Evolutionary conservation across 73 alveolate genomes (phyloP).

Genomic region (Paramecium octaurelia): DNA sequence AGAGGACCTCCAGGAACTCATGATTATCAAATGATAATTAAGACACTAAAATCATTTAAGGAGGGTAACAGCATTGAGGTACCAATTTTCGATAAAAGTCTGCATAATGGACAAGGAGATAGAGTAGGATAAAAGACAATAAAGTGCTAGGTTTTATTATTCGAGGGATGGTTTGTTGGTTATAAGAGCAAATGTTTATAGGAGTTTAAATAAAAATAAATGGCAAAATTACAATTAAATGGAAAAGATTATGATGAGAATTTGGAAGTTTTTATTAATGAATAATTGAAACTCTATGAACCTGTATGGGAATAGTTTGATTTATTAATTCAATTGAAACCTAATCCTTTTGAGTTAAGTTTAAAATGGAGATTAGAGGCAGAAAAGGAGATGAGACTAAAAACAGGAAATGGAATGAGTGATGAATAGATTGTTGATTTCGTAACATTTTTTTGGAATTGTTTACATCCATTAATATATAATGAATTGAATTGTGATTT

Average conservation of each 20-base stretch:
- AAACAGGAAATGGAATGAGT: not conserved
- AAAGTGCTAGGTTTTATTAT: not conserved
- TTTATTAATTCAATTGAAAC: not conserved
- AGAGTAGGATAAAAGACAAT: not conserved
- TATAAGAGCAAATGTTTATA: not conserved
- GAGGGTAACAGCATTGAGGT: not conserved
- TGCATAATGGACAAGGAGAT: conserved; percentile 43
- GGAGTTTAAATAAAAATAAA: not conserved
- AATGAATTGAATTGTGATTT: not conserved
- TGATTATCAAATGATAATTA: not conserved
- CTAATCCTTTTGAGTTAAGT: not conserved
- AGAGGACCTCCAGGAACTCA: conserved; percentile 54
- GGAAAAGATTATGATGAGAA: not conserved
- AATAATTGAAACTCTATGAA: not conserved
- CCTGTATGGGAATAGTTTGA: conserved; percentile 1
- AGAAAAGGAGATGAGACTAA: not conserved
- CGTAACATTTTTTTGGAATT: conserved; percentile 3
- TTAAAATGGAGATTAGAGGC: conserved; percentile 48
- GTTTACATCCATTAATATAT: conserved; percentile 10
- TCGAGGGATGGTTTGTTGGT: conserved; percentile 51
- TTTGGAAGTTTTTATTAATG: not conserved
- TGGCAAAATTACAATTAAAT: not conserved
- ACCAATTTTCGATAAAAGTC: conserved; percentile 11
- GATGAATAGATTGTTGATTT: not conserved
- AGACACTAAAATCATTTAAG: not conserved